phyloP scores from a whole-genome alignment of 2,329 filamentous ascomycete genomes.

The Verticillium isaacii region DNA sequence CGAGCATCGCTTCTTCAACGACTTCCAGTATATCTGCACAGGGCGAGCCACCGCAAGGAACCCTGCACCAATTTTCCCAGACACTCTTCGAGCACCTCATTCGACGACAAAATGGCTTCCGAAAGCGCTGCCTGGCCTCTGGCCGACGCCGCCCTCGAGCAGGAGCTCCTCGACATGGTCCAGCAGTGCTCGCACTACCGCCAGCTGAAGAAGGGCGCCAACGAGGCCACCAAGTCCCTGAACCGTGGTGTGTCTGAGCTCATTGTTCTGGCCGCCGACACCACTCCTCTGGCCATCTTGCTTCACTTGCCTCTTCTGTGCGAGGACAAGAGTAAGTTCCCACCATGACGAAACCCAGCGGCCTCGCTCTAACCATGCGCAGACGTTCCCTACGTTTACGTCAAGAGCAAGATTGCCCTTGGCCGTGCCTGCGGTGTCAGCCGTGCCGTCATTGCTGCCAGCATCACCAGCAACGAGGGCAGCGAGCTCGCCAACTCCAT shows the following conservation, averaged over 20 bases:
- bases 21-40: constrained; percentile 21
- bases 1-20: constrained; percentile 1
- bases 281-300: constrained; percentile 79
- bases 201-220: constrained; percentile 86
- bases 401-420: constrained; percentile 69
- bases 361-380: constrained; percentile 24
- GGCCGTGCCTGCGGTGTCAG: constrained; percentile 87
- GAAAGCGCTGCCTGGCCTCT: constrained; percentile 55
- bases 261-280: constrained; percentile 85
- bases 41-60: constrained; percentile 61
- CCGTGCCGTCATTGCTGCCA: constrained; percentile 79
- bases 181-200: constrained; percentile 66
- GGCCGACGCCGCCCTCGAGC: constrained; percentile 68
- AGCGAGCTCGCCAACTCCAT: constrained; percentile 87
- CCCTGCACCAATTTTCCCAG: constrained; percentile 32
- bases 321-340: constrained; percentile 64
- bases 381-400: constrained; percentile 60
- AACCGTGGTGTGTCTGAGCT: constrained; percentile 90
- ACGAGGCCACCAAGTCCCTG: constrained; percentile 82
- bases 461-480: constrained; percentile 89
- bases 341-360: constrained; percentile 1
- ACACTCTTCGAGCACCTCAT: neutral
- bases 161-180: constrained; percentile 78
- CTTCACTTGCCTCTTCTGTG: constrained; percentile 84
- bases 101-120: constrained; percentile 1